Percentiles rank a stretch among this genome's conserved stretches.
phyloP scores from a whole-genome alignment of 2,329 filamentous ascomycete species.

The Aspergillus nomiae region DNA sequence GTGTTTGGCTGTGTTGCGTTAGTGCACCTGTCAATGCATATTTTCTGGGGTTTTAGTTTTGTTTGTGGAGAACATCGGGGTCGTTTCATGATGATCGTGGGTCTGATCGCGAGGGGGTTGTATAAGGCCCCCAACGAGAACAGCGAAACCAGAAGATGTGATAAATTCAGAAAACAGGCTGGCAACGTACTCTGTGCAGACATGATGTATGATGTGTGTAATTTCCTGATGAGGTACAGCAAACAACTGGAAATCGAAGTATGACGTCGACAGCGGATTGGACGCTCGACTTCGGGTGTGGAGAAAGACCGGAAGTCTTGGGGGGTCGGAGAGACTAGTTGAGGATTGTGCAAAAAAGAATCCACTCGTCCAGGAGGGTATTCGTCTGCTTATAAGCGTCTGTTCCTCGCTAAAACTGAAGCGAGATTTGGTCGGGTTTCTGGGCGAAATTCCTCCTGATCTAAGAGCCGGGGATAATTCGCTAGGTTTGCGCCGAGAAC shows the following conservation, averaged over 20 bases:
- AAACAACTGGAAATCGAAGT: constrained; percentile 4
- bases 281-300: constrained; percentile 7
- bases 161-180: neutral
- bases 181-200: constrained; percentile 34
- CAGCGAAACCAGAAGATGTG: neutral
- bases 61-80: constrained; percentile 16
- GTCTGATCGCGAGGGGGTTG: constrained; percentile 11
- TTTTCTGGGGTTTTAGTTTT: constrained; percentile 7
- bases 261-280: constrained; percentile 17
- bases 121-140: neutral
- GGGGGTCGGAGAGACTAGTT: neutral
- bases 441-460: constrained; percentile 11
- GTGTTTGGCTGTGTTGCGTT: constrained; percentile 64
- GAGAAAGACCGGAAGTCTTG: constrained; percentile 5
- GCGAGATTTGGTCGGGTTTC: neutral
- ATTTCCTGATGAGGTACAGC: constrained; percentile 14
- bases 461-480: constrained; percentile 8
- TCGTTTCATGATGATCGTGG: constrained; percentile 10
- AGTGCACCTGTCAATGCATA: constrained; percentile 15
- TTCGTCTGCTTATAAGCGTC: constrained; percentile 13
- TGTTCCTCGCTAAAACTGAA: neutral
- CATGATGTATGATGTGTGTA: constrained; percentile 28
- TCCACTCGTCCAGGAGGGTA: neutral
- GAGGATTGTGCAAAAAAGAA: neutral
- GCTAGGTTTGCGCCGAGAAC: constrained; percentile 11